Base-by-base conservation (phyloP, 257 asterid species). In the Capsicum baccatum region DNA sequence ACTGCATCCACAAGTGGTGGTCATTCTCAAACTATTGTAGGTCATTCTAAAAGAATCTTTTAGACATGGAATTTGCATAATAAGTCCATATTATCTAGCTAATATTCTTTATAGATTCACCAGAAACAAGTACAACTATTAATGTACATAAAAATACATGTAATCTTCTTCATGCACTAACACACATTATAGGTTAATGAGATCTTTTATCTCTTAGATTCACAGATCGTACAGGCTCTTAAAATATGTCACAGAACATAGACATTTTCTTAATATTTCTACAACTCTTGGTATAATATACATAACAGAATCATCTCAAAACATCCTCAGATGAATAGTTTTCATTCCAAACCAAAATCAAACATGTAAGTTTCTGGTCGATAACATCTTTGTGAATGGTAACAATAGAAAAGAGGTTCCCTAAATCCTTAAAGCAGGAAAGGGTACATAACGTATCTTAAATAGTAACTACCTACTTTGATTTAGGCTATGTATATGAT, bases 401-500 rank as follows among this genome's bases (percentile, higher is more conserved):
- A 14, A 73, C 58, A 76, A 63, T 47, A 76, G 63, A 21, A 52
- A 55, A 62, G 52, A 76, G 81, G 19, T 52, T 50, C n/a, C 42
- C 80, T 73, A n/a, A 5, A 48, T 33, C 16, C 35, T n/a, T n/a
- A n/a, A 89, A 83, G 84, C 94, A 84, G 55, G 88, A 80, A 79
- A 83, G 57, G 79, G 76, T 87, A 39, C 78, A 81, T 59, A 91
- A 37, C 84, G 90, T 82, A 54, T 86, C 87, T 92, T 91, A 93
- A 39, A 86, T 84, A 64, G 95, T 83, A 7, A 33, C 55, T 12
- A 17, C 69, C 83, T 79, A 88, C 69, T 89, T 90, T 11, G 85
- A 26, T 2, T 86, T 90, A 57, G 69, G 1, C 33, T 26, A 26
- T 26, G 1, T 26, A 26, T 26, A 26, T 26, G 33, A 26, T 26